Conservation (phyloP, 176 grass and related monocot genomes). For the Oryza longistaminata region DNA sequence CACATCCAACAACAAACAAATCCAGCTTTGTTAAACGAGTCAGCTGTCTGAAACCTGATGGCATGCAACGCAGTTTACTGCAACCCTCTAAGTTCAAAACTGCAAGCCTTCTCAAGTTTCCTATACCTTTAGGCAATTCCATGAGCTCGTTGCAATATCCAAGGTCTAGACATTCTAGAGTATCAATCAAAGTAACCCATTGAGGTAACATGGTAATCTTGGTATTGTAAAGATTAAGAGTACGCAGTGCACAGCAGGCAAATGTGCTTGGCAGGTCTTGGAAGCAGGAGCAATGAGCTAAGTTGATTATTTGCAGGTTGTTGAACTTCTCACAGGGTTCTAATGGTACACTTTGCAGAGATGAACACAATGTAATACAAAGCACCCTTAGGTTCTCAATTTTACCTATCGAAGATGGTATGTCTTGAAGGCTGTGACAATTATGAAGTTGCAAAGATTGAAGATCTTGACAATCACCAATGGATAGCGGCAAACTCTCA, state of each 20-base stretch:
- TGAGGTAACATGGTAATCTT: not conserved
- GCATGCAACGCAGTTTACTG: not conserved
- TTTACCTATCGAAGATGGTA: not conserved
- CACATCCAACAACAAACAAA: not conserved
- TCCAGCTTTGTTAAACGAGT: not conserved
- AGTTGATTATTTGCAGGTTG: not conserved
- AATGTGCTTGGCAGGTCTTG: not conserved
- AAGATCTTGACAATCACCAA: not conserved
- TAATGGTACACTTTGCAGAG: not conserved
- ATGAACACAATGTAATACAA: fast-evolving
- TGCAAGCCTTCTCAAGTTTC: not conserved
- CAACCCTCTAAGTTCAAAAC: not conserved
- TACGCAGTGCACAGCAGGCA: not conserved
- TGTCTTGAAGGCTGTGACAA: fast-evolving
- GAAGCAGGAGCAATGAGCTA: fast-evolving
- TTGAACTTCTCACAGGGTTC: not conserved
- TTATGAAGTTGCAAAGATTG: not conserved
- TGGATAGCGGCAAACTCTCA: not conserved
- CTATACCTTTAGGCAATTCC: constrained; percentile 4
- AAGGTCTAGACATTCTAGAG: not conserved
- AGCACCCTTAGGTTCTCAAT: not conserved
- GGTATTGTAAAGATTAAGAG: not conserved
- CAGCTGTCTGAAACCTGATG: not conserved
- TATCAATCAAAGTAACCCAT: not conserved
- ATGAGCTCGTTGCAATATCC: not conserved